Percentiles rank a stretch among this genome's conserved stretches.
Conservation (phyloP, 257 asterid genomes). For the Misopates orontium region DNA sequence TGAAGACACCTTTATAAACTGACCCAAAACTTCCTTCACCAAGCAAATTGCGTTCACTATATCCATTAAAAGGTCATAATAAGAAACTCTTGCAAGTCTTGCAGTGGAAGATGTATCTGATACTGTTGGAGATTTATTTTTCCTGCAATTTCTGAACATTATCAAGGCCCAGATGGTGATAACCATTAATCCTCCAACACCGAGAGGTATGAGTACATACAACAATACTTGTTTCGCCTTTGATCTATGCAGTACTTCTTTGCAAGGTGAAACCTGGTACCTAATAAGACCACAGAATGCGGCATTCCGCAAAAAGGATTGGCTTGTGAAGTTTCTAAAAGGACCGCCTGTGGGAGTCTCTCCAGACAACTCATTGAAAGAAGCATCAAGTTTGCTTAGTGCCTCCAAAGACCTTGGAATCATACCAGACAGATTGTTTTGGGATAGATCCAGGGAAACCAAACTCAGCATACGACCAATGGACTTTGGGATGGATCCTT, state of each 20-base stretch:
- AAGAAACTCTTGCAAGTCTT: constrained; percentile 15
- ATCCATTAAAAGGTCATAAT: constrained; percentile 11
- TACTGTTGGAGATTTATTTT: no score
- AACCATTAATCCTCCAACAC: not conserved
- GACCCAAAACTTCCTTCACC: no score
- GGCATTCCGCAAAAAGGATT: constrained; percentile 8
- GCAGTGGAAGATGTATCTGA: no score
- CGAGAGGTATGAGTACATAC: not conserved
- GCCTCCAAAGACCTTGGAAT: no score
- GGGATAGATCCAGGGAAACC: constrained; percentile 28
- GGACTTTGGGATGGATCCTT: constrained; percentile 28
- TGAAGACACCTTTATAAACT: no score
- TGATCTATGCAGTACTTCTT: no score
- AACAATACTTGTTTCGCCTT: no score
- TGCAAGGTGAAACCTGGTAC: no score
- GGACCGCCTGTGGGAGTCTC: constrained; percentile 28
- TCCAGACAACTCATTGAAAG: no score
- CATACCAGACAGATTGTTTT: no score
- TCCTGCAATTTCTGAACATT: no score
- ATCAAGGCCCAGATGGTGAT: not conserved
- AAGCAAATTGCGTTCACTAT: constrained; percentile 19
- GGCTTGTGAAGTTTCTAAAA: constrained; percentile 2
- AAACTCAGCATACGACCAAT: constrained; percentile 25
- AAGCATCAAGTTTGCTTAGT: no score
- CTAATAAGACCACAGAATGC: constrained; percentile 16